Evolutionary conservation across 495 filamentous ascomycete genomes (phyloP).

Genomic region (Glonium stellatum): DNA sequence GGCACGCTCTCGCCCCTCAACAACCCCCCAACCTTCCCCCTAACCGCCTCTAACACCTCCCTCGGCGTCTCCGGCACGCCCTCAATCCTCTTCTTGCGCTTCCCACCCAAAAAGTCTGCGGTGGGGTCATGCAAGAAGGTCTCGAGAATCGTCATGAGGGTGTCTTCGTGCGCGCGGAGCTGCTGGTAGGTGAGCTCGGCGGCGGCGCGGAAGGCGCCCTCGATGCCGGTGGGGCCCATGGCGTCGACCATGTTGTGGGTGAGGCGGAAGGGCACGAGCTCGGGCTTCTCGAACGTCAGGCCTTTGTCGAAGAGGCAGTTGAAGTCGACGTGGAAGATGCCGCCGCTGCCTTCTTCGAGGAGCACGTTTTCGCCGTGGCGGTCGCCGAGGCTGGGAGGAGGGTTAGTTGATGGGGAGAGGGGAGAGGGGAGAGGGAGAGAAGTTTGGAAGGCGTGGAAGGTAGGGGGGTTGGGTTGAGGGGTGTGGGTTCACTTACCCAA

Average conservation of each 20-base stretch:
- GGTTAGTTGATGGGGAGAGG: slow-evolving; percentile 22
- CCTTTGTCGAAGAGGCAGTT: slow-evolving; percentile 99
- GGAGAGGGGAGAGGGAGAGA: not conserved
- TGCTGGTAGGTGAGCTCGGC: slow-evolving; percentile 80
- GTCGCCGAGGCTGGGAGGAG: slow-evolving; percentile 57
- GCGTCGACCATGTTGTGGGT: slow-evolving; percentile 98
- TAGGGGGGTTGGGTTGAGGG: not conserved
- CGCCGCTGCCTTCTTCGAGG: slow-evolving; percentile 89
- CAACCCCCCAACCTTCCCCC: slow-evolving; percentile 64
- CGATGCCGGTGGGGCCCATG: slow-evolving; percentile 87
- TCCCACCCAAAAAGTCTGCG: slow-evolving; percentile 68
- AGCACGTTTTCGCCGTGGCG: slow-evolving; percentile 98
- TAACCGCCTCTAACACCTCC: slow-evolving; percentile 63
- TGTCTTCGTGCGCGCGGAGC: slow-evolving; percentile 86
- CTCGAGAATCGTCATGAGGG: slow-evolving; percentile 92
- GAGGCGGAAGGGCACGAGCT: slow-evolving; percentile 92
- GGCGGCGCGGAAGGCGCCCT: slow-evolving; percentile 85
- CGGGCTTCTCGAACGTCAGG: slow-evolving; percentile 88
- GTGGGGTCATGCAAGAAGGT: slow-evolving; percentile 96
- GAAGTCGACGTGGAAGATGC: slow-evolving; percentile 96
- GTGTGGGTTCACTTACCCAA: slow-evolving; percentile 47
- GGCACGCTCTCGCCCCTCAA: slow-evolving; percentile 81
- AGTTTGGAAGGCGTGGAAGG: too few species aligned
- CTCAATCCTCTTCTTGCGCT: slow-evolving; percentile 53
- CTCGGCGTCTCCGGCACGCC: slow-evolving; percentile 78